Conservation (phyloP, 352 stramenopile genomes). For the Phytophthora kernoviae region DNA sequence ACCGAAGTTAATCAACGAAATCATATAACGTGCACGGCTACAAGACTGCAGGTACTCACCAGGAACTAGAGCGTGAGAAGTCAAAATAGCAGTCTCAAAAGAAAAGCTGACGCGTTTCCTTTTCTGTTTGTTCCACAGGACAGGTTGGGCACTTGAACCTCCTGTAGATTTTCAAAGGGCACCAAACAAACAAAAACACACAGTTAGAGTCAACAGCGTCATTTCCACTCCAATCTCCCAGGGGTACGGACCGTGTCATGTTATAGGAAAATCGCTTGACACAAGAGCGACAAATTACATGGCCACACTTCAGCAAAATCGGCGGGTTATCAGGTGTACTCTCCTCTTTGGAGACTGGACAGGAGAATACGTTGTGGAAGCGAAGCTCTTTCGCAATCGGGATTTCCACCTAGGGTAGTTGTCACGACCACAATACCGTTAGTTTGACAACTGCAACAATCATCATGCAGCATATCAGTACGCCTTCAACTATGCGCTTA, state of each 20-base stretch:
- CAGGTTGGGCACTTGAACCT: constrained; percentile 91
- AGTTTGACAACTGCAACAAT: constrained; percentile 2
- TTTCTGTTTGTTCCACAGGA: constrained; percentile 80
- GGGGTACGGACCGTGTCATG: constrained; percentile 65
- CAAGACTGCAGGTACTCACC: constrained; percentile 24
- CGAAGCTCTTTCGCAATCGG: constrained; percentile 78
- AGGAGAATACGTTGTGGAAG: constrained; percentile 90
- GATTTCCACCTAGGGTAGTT: constrained; percentile 61
- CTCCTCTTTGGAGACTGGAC: constrained; percentile 87
- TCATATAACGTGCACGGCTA: constrained; percentile 11
- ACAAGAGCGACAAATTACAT: constrained; percentile 84
- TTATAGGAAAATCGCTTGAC: constrained; percentile 84
- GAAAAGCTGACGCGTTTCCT: constrained; percentile 75
- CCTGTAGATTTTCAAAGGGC: constrained; percentile 26
- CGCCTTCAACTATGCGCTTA: constrained; percentile 19
- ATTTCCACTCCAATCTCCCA: not conserved
- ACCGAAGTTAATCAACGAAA: constrained; percentile 20
- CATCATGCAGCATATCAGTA: not conserved
- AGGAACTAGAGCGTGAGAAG: constrained; percentile 6
- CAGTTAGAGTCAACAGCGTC: constrained; percentile 6
- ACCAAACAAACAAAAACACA: constrained; percentile 6
- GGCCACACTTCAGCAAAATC: constrained; percentile 86
- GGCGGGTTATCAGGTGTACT: constrained; percentile 84
- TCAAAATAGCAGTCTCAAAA: constrained; percentile 46
- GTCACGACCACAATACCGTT: not conserved